A percentile compares a stretch with the other conserved stretches of the same genome.
Conservation (phyloP, 305 asterid species). For the Solanum aculeatissimum region DNA sequence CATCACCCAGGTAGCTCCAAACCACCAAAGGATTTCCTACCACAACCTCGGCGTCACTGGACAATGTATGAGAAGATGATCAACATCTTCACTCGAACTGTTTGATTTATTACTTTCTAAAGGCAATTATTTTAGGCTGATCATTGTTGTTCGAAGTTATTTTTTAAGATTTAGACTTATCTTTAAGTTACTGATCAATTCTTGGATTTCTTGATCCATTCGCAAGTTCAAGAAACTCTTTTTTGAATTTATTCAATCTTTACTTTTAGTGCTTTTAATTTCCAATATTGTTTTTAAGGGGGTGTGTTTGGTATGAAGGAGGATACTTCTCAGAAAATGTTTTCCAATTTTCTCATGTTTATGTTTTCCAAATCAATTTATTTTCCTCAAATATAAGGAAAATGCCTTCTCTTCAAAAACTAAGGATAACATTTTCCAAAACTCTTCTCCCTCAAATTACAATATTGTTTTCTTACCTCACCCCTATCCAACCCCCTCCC, state of each 20-base stretch:
- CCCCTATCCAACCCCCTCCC: no score
- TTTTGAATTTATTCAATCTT: neutral
- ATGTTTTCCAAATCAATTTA: no score
- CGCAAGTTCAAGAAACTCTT: neutral
- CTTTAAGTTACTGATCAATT: neutral
- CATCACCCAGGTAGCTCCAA: neutral
- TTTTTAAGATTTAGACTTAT: neutral
- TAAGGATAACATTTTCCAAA: no score
- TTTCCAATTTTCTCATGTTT: no score
- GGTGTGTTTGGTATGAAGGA: no score
- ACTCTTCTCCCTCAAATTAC: no score
- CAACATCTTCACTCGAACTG: neutral
- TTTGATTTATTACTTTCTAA: neutral
- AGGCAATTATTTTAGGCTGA: neutral
- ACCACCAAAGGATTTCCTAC: neutral
- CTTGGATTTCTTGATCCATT: neutral
- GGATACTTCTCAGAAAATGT: no score
- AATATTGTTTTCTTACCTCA: no score
- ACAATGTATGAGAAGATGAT: neutral
- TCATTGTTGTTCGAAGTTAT: neutral
- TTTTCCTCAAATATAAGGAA: no score
- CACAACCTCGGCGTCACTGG: neutral
- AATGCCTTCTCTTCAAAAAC: no score
- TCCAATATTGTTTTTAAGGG: neutral
- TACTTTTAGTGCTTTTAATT: neutral